Conservation (phyloP, 441 rosid genomes). For the Capsella rubella region DNA sequence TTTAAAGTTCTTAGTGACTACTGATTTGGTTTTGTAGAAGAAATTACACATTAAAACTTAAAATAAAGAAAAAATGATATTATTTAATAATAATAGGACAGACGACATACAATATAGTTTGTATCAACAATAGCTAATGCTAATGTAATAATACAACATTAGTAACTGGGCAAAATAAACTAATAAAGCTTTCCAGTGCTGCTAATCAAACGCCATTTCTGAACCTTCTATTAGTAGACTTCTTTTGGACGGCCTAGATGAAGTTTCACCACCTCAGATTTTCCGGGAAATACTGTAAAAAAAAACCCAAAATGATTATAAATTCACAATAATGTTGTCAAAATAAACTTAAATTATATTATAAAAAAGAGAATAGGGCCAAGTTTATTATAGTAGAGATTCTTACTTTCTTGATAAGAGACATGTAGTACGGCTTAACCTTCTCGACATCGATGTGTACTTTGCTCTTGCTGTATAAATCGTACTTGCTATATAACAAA, state of each 20-base stretch:
- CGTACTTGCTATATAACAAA: slow-evolving; percentile 69
- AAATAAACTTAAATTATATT: no score
- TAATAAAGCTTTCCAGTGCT: slow-evolving; percentile 4
- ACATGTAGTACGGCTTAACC: slow-evolving; percentile 83
- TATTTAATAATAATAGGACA: background rate
- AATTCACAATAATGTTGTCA: background rate
- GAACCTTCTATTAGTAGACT: background rate
- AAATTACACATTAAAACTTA: background rate
- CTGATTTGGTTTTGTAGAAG: no score
- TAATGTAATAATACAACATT: slow-evolving; percentile 1
- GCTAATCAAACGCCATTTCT: background rate
- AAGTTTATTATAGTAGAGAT: background rate
- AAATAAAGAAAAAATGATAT: background rate
- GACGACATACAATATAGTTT: background rate
- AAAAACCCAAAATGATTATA: background rate
- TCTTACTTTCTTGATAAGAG: slow-evolving; percentile 74
- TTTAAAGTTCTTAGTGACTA: background rate
- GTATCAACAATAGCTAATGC: slow-evolving; percentile 4
- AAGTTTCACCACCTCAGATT: slow-evolving; percentile 74
- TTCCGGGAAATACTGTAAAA: slow-evolving; percentile 71
- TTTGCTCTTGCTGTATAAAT: slow-evolving; percentile 93
- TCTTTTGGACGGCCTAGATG: background rate
- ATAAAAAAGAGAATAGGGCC: no score
- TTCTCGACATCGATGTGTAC: slow-evolving; percentile 75
- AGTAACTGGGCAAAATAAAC: background rate